These are phyloP conservation scores for Batrachochytrium dendrobatidis DNA, from an alignment of 371 early-diverging fungal species.

Conservation along the genomic window DNA sequence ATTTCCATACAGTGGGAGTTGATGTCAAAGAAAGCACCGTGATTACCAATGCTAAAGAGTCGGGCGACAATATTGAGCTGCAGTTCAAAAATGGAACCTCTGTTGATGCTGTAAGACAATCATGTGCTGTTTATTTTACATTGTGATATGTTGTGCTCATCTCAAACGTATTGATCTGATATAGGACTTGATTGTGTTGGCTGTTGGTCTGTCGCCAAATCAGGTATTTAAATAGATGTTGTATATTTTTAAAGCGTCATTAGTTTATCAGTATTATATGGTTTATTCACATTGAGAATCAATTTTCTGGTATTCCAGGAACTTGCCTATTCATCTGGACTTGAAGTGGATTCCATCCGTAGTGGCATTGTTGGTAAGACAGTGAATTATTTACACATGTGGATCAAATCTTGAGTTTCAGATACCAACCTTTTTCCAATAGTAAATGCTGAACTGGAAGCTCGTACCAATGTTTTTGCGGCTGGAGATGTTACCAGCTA, in stretches of 20 bases:
- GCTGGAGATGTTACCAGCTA: slow-evolving; percentile 71
- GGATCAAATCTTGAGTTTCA: too few relatives aligned
- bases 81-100: slow-evolving; percentile 5
- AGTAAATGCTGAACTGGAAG: slow-evolving; percentile 70
- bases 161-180: too few relatives aligned
- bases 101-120: slow-evolving; percentile 6
- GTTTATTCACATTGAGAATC: not conserved
- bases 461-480: slow-evolving; percentile 60
- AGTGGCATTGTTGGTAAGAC: slow-evolving; percentile 52
- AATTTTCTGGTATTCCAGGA: slow-evolving; percentile 19
- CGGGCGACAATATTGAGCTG: slow-evolving; percentile 39
- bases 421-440: too few relatives aligned
- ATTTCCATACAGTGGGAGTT: slow-evolving; percentile 47
- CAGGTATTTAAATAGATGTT: slow-evolving; percentile 19
- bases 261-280: too few relatives aligned
- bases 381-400: not conserved
- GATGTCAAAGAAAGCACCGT: slow-evolving; percentile 44
- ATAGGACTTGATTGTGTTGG: slow-evolving; percentile 60
- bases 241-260: not conserved
- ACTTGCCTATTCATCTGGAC: slow-evolving; percentile 57
- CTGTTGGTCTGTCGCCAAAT: slow-evolving; percentile 66
- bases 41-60: slow-evolving; percentile 36
- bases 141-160: not conserved
- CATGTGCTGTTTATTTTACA: not conserved
- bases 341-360: slow-evolving; percentile 59